phyloP scores from a whole-genome alignment of 148 eudicot species.

The Nepenthes mirabilis region DNA sequence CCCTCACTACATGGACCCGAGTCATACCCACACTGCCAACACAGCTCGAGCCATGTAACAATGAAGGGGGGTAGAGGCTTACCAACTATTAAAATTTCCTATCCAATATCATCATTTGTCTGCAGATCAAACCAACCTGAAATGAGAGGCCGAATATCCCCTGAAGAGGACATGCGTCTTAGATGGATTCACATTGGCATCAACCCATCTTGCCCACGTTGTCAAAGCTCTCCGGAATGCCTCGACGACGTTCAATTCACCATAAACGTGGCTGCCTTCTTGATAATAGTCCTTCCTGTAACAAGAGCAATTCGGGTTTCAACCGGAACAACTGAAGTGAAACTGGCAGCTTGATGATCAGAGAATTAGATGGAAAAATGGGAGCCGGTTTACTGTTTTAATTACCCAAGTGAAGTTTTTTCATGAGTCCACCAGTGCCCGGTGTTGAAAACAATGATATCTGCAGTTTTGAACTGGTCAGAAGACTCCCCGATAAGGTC shows the following conservation, averaged over 20 bases:
- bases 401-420: constrained; percentile 77
- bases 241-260: constrained; percentile 54
- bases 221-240: constrained; percentile 83
- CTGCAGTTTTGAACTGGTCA: constrained; percentile 51
- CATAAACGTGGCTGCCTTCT: constrained; percentile 85
- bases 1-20: too few species aligned
- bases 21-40: too few species aligned
- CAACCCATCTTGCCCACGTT: constrained; percentile 96
- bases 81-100: too few species aligned
- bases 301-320: background rate
- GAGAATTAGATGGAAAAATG: background rate
- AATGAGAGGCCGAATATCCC: constrained; percentile 89
- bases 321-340: background rate
- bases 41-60: too few species aligned
- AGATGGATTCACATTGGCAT: constrained; percentile 46
- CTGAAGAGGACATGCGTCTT: constrained; percentile 69
- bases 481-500: constrained; percentile 51
- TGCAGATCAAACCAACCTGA: constrained; percentile 44
- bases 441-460: constrained; percentile 68
- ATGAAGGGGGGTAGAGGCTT: too few species aligned
- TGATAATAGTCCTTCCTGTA: constrained; percentile 77
- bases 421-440: constrained; percentile 99
- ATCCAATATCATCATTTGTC: background rate
- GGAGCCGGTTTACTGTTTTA: background rate
- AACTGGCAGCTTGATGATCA: background rate